Evolutionary conservation across 129 eudicot genomes (phyloP).

Genomic region (Flaveria robusta): DNA sequence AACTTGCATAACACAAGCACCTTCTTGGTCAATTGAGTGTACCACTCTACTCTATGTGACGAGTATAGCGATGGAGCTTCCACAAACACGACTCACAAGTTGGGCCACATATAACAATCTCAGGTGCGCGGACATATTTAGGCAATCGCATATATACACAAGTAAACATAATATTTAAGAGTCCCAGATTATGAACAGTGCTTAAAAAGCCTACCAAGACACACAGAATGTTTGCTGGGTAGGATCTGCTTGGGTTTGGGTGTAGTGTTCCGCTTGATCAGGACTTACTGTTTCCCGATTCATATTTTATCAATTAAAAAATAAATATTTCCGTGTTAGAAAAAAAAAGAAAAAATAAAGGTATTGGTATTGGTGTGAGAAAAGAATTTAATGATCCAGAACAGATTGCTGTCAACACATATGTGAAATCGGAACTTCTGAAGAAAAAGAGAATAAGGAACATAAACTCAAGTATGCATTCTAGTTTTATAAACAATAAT

Average conservation of each 20-base stretch:
- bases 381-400: not conserved
- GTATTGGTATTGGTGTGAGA: not conserved
- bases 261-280: not conserved
- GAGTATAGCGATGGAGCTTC: not conserved
- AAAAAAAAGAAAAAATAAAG: not conserved
- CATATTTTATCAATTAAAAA: not conserved
- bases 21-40: not conserved
- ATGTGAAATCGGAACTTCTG: too few species aligned
- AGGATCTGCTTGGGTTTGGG: not conserved
- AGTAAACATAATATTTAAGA: not conserved
- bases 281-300: not conserved
- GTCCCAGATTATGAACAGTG: not conserved
- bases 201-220: not conserved
- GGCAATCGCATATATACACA: not conserved
- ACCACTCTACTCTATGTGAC: not conserved
- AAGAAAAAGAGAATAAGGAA: too few species aligned
- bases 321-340: not conserved
- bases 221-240: not conserved
- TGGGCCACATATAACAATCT: not conserved
- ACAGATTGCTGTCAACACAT: too few species aligned
- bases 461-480: not conserved
- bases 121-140: not conserved
- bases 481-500: slow-evolving; percentile 9
- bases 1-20: not conserved
- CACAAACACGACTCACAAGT: not conserved